Conservation (phyloP, 352 stramenopile genomes). For the Pythium brachiatum region DNA sequence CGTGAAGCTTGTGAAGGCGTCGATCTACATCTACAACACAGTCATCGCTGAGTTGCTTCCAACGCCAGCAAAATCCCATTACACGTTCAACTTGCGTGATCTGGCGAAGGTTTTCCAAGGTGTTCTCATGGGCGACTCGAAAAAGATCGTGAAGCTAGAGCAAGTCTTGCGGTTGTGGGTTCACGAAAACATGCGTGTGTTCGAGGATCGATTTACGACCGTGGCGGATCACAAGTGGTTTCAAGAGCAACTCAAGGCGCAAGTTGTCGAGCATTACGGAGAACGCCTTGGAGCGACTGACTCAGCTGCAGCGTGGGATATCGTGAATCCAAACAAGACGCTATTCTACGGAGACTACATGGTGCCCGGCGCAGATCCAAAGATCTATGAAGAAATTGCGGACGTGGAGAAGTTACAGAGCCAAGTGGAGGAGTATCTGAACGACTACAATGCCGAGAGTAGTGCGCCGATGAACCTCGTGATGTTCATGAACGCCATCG, state of each 20-base stretch:
- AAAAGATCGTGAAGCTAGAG: conserved; percentile 68
- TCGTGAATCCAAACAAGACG: conserved; percentile 52
- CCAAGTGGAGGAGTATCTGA: conserved; percentile 84
- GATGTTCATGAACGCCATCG: conserved; percentile 88
- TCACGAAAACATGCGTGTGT: conserved; percentile 86
- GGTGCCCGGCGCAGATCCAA: conserved; percentile 87
- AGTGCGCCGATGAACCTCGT: conserved; percentile 87
- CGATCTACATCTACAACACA: conserved; percentile 83
- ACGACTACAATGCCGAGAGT: conserved; percentile 87
- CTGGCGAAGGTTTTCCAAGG: conserved; percentile 87
- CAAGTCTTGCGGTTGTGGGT: conserved; percentile 76
- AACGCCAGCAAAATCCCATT: conserved; percentile 83
- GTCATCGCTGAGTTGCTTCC: conserved; percentile 78
- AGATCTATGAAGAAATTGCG: conserved; percentile 89
- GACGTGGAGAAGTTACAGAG: conserved; percentile 82
- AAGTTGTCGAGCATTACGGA: conserved; percentile 57
- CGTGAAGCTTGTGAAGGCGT: conserved; percentile 60
- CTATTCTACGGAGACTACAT: conserved; percentile 94
- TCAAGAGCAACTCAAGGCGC: conserved; percentile 55
- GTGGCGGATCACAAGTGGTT: conserved; percentile 77
- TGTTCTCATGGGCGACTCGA: conserved; percentile 77
- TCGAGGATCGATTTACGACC: conserved; percentile 86
- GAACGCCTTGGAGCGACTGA: conserved; percentile 34
- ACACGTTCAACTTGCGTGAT: conserved; percentile 89
- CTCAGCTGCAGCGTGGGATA: conserved; percentile 42